Conservation (phyloP, 495 filamentous ascomycete species). For the Talaromyces wortmannii region DNA sequence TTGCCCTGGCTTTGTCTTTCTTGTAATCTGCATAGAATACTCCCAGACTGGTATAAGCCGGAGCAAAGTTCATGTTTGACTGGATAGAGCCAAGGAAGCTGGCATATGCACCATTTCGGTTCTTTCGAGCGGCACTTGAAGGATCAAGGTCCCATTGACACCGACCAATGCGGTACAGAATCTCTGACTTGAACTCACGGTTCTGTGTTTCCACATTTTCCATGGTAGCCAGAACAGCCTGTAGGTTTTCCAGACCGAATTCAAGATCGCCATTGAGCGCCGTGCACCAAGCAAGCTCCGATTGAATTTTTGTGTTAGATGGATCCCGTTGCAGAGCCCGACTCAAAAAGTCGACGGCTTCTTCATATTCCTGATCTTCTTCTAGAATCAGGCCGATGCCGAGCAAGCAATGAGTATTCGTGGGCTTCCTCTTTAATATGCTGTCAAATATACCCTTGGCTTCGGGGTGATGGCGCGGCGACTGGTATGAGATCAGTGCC, state of each 20-base stretch:
- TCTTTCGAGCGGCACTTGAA: slow-evolving; percentile 63
- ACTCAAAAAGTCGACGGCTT: slow-evolving; percentile 70
- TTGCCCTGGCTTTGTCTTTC: slow-evolving; percentile 74
- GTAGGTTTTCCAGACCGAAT: slow-evolving; percentile 57
- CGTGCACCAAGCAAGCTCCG: slow-evolving; percentile 85
- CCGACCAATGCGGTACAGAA: slow-evolving; percentile 79
- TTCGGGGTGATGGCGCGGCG: slow-evolving; percentile 82
- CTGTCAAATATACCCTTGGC: slow-evolving; percentile 75
- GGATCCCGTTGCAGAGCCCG: slow-evolving; percentile 66
- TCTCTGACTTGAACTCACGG: slow-evolving; percentile 71
- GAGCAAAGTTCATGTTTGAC: slow-evolving; percentile 81
- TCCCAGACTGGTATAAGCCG: slow-evolving; percentile 90
- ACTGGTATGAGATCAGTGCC: slow-evolving; percentile 77
- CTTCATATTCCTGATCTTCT: slow-evolving; percentile 78
- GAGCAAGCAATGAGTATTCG: slow-evolving; percentile 72
- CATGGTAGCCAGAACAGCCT: slow-evolving; percentile 57
- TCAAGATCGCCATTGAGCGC: slow-evolving; percentile 71
- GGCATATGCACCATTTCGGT: slow-evolving; percentile 70
- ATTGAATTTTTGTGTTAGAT: slow-evolving; percentile 64
- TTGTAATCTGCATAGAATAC: slow-evolving; percentile 91
- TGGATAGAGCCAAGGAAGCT: slow-evolving; percentile 80
- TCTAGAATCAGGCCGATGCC: slow-evolving; percentile 87
- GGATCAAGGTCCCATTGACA: slow-evolving; percentile 81
- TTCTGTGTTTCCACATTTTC: slow-evolving; percentile 45
- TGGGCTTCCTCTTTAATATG: slow-evolving; percentile 64